phyloP scores from a whole-genome alignment of 495 filamentous ascomycete genomes.

The Rostrohypoxylon terebratum region DNA sequence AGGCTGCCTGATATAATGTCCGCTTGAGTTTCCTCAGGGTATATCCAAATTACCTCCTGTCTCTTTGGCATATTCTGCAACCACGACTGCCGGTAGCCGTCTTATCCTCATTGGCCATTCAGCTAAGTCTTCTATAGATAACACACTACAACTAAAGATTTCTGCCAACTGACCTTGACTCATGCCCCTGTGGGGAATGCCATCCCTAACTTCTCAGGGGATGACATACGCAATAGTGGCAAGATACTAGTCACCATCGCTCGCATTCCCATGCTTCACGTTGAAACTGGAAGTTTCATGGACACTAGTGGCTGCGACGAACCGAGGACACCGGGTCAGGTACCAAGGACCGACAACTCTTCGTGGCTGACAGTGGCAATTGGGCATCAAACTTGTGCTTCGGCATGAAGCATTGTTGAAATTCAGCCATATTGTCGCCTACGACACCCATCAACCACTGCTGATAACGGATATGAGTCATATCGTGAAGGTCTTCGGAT shows the following conservation, averaged over 20 bases:
- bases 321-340: slow-evolving; percentile 19
- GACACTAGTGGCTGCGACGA: slow-evolving; percentile 5
- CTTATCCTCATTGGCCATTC: slow-evolving; percentile 10
- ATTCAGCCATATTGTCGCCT: slow-evolving; percentile 4
- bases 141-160: background rate
- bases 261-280: background rate
- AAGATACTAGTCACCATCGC: background rate
- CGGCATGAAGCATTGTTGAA: slow-evolving; percentile 12
- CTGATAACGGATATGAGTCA: slow-evolving; percentile 16
- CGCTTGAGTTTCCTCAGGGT: background rate
- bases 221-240: slow-evolving; percentile 3
- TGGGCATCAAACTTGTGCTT: slow-evolving; percentile 32
- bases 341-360: slow-evolving; percentile 5
- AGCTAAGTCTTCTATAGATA: background rate
- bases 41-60: slow-evolving; percentile 4
- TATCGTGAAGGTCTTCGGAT: slow-evolving; percentile 1
- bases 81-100: slow-evolving; percentile 7
- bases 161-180: background rate
- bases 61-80: background rate
- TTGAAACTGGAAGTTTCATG: slow-evolving; percentile 15
- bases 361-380: slow-evolving; percentile 14
- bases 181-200: background rate
- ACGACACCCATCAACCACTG: background rate
- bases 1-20: slow-evolving; percentile 7
- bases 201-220: background rate